phyloP scores from a whole-genome alignment of 2,329 filamentous ascomycete genomes.

The Pseudogymnoascus sp. region DNA sequence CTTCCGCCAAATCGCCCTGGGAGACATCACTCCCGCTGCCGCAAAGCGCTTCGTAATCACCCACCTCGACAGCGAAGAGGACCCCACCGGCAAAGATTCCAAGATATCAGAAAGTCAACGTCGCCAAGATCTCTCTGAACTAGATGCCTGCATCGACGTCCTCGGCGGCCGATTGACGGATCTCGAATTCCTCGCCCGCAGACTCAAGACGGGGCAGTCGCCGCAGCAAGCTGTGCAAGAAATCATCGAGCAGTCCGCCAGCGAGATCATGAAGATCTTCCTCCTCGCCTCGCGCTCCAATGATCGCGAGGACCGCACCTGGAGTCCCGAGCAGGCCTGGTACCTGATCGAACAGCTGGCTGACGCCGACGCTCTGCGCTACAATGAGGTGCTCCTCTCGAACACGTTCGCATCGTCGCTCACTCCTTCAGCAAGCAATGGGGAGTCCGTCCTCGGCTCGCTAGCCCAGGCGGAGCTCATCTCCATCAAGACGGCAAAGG shows the following conservation, averaged over 20 bases:
- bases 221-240: conserved; percentile 74
- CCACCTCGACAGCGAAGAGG: conserved; percentile 50
- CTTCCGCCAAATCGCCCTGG: conserved; percentile 76
- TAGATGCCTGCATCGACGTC: conserved; percentile 72
- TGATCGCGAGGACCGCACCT: conserved; percentile 46
- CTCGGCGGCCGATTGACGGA: conserved; percentile 92
- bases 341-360: conserved; percentile 73
- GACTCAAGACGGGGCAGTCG: conserved; percentile 78
- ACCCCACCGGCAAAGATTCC: conserved; percentile 24
- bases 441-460: conserved; percentile 67
- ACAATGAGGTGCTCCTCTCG: conserved; percentile 76
- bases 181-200: conserved; percentile 84
- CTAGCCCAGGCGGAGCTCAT: conserved; percentile 84
- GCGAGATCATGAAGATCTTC: conserved; percentile 90
- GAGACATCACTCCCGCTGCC: conserved; percentile 77
- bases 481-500: conserved; percentile 61
- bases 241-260: conserved; percentile 81
- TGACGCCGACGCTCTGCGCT: conserved; percentile 58
- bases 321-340: conserved; percentile 86
- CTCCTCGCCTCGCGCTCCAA: conserved; percentile 50
- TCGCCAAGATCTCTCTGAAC: conserved; percentile 50
- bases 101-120: conserved; percentile 25
- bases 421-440: conserved; percentile 42
- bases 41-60: conserved; percentile 86
- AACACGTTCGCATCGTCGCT: conserved; percentile 60